Conservation (phyloP, 805 yeast species). For the Starmera dryadoides region DNA sequence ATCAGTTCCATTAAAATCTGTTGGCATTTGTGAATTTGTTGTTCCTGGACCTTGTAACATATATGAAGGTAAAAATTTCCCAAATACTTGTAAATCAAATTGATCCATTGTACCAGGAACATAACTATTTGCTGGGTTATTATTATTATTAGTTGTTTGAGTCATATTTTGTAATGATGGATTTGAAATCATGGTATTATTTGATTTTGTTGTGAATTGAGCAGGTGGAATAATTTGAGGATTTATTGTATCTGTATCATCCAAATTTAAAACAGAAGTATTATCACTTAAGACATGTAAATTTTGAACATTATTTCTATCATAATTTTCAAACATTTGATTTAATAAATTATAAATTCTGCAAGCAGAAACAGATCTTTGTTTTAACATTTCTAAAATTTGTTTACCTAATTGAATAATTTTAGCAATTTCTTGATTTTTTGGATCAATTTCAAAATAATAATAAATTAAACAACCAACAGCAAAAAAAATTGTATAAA, state of each 20-base stretch:
- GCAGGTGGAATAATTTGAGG: too few species aligned
- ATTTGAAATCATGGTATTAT: not conserved
- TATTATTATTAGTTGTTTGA: not conserved
- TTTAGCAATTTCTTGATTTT: slow-evolving; percentile 44
- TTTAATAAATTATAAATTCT: slow-evolving; percentile 75
- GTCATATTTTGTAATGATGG: not conserved
- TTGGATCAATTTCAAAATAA: slow-evolving; percentile 34
- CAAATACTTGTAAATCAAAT: slow-evolving; percentile 76
- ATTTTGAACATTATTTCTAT: slow-evolving; percentile 60
- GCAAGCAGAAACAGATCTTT: slow-evolving; percentile 68
- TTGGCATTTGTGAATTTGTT: not conserved
- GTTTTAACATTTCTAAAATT: slow-evolving; percentile 62
- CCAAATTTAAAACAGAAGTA: not conserved
- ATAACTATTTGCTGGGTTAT: slow-evolving; percentile 21
- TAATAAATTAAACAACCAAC: slow-evolving; percentile 85
- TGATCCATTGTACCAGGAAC: slow-evolving; percentile 77
- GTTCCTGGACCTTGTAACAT: slow-evolving; percentile 37
- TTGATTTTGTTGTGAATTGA: too few species aligned
- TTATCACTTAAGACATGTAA: slow-evolving; percentile 16
- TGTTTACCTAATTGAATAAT: slow-evolving; percentile 79
- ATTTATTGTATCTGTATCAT: not conserved
- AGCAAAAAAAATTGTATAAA: slow-evolving; percentile 86
- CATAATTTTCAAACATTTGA: slow-evolving; percentile 70
- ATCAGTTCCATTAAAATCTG: not conserved
- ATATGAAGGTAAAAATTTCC: slow-evolving; percentile 73